Evolutionary conservation across 495 filamentous ascomycete species (phyloP), one percentile per base, ranked within the genome.

Genomic region (Penicillium crystallinum): DNA sequence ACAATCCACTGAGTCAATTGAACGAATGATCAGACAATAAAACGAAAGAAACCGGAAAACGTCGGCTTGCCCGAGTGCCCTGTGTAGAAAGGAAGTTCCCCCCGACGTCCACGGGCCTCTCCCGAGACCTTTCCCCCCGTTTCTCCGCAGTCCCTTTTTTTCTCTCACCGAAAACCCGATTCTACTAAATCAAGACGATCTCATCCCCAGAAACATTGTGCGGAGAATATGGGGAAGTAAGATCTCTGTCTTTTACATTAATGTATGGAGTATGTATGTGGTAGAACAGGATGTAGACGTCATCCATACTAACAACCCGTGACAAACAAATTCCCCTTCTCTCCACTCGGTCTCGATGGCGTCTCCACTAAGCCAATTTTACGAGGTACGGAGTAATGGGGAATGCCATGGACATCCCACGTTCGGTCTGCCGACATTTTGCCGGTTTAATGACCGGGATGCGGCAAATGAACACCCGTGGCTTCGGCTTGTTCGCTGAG

Each of bases 401-500:
- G n/a, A n/a, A n/a, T n/a, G n/a, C n/a, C n/a, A n/a, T n/a, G n/a
- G 27, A 7, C n/a, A 42, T 41, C 38, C 48, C 48, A 42, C 37
- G 29, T 14, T 50, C 36, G 29, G 38, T 12, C 46, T 48, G 11
- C 48, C 48, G 48, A 35, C 12, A 9, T 29, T 36, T 47, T 37
- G 21, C 46, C 46, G 46, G 17, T 33, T 11, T 14, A 17, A 3
- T 22, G 7, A 1, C 30, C 17, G 18, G 29, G 17, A 49, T 40
- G 6, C 1, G 19, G 37, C 14, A 50, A 18, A n/a, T 52, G 42
- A 12, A 49, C 43, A n/a, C 59, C 62, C 3, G 54, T 60, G 0
- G 56, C 53, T 22, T 50, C 62, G 8, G 56, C 59, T 12, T 58
- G 58, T 17, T 54, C 35, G 9, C 50, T 25, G 21, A 58, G 38